Conservation (phyloP, 148 eudicot species). For the Rhododendron mucronatum region DNA sequence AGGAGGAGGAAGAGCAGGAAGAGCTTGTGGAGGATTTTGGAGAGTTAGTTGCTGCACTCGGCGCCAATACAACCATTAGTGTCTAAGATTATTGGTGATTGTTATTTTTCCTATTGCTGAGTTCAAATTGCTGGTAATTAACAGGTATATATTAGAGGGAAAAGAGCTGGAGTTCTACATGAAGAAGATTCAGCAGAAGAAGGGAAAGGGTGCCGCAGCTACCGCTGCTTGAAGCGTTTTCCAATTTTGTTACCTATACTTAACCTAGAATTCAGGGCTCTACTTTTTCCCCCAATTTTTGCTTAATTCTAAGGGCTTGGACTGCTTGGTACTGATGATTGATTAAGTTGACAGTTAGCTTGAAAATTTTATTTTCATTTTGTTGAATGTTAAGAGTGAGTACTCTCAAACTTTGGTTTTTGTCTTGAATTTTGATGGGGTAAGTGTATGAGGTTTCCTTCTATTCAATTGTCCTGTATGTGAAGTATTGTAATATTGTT, state of each 20-base stretch:
- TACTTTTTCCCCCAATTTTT: background rate
- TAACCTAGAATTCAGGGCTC: background rate
- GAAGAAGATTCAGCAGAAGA: conserved; percentile 38
- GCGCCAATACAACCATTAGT: no score
- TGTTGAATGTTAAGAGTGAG: background rate
- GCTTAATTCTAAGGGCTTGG: background rate
- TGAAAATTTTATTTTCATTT: background rate
- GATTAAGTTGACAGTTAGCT: background rate
- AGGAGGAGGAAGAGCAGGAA: no score
- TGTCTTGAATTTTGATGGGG: background rate
- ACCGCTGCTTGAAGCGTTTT: conserved; percentile 3
- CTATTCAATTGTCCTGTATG: no score
- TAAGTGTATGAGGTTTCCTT: no score
- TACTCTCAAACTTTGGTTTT: background rate
- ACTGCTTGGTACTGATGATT: background rate
- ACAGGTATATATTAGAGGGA: conserved; percentile 28
- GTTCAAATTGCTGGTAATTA: background rate
- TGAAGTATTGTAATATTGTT: no score
- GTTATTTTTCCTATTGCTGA: background rate
- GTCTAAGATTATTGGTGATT: no score
- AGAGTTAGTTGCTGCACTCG: no score
- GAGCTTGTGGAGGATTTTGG: no score
- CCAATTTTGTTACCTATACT: background rate
- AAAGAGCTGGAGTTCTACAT: conserved; percentile 36
- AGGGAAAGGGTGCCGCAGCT: conserved; percentile 29